These are phyloP conservation scores for Penicillium sp. DNA, from an alignment of 2,329 filamentous ascomycete genomes.

Conservation along the genomic window DNA sequence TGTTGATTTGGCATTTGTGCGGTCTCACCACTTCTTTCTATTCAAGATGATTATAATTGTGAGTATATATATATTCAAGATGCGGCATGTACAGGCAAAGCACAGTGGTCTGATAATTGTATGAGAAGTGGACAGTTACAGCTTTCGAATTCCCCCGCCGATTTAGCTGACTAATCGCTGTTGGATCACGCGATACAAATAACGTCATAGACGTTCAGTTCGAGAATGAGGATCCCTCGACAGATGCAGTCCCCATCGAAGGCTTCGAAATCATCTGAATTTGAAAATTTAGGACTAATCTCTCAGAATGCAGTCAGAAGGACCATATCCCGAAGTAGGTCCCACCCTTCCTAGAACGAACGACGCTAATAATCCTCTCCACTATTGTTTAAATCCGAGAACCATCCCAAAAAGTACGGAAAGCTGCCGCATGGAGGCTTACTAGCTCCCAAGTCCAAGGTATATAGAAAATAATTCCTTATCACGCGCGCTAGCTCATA, in stretches of 20 bases:
- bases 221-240: not conserved
- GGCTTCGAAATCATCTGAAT: not conserved
- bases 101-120: no score
- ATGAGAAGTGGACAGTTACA: no score
- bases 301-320: constrained; percentile 8
- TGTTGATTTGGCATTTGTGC: no score
- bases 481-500: constrained; percentile 7
- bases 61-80: no score
- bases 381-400: constrained; percentile 15
- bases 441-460: constrained; percentile 15
- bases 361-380: constrained; percentile 10
- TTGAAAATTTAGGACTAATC: not conserved
- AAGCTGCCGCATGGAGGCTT: constrained; percentile 14
- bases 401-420: constrained; percentile 17
- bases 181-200: not conserved
- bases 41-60: no score
- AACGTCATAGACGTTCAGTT: not conserved
- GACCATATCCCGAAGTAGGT: constrained; percentile 2
- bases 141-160: no score
- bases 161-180: not conserved
- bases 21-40: no score
- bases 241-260: not conserved
- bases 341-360: not conserved
- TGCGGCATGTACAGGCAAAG: no score
- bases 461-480: constrained; percentile 9